Evolutionary conservation across 2,329 filamentous ascomycete species (phyloP), one percentile per base, ranked within the genome.

Genomic region (Colletotrichum sp.): DNA sequence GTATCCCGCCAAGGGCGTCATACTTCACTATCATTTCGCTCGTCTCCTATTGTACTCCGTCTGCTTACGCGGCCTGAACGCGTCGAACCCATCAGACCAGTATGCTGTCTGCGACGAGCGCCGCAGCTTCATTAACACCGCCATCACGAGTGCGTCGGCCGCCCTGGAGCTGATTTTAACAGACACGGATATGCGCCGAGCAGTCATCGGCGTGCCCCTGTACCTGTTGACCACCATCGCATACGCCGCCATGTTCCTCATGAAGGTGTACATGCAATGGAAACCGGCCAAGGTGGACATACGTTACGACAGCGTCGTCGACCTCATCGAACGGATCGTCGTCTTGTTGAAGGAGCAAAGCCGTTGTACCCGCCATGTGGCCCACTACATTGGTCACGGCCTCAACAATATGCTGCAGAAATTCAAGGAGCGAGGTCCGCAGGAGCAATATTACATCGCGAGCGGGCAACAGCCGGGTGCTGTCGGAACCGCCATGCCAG

Each of bases 21-120:
- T 84, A 32, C 82, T 90, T 75, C 87, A 90, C 78, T 89, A 88
- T 76, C 83, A 89, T 79, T 90, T 89, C 78, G 89, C 87, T 63
- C 85, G 88, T 64, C 81, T 90, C 21, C 87, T 89, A 63, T 81
- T 90, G 10, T 87, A 88, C 60, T 89, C 89, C 6, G 85, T 89
- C 30, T 88, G 87, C 34, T 80, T 90, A 28, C 85, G 88, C 34
- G 81, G 81, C 1, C 71, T 83, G 15, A 78, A 77, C 15, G 80
- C 80, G 1, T 78, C 78, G 2, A 69, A 73, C 13, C 80, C 79
- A 1, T 76, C 77, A 2, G 79, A 78, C 16, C 87, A 87, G 10
- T 85, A 88, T 68, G 79, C 81, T 6, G 85, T 88, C 80, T 88
- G 87, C 3, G 79, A 82, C 5, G 87, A 88, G 77, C 84, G 87